A percentile compares a stretch with the other conserved stretches of the same genome.
These are phyloP conservation scores for Panus rudis DNA, from an alignment of 768 basidiomycete genomes.

Conservation along the genomic window DNA sequence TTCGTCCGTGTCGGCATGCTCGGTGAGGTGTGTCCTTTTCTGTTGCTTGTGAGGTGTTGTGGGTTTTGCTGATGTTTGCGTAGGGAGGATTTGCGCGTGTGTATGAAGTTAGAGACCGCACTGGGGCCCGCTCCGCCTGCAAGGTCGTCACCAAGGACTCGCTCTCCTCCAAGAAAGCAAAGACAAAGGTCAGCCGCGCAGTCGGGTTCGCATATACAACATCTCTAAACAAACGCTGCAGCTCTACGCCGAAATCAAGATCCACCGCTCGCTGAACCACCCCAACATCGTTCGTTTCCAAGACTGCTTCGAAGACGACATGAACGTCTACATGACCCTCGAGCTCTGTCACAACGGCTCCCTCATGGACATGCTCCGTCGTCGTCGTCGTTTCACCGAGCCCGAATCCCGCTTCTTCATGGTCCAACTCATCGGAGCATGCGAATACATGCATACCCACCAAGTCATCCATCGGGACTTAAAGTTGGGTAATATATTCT, in stretches of 20 bases:
- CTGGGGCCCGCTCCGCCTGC: conserved; percentile 66
- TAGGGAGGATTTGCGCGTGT: conserved; percentile 94
- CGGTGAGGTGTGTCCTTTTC: conserved; percentile 63
- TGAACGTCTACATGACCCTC: conserved; percentile 96
- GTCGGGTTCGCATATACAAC: too few species aligned
- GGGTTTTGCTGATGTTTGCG: not conserved
- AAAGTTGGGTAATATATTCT: conserved; percentile 92
- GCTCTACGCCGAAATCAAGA: conserved; percentile 99
- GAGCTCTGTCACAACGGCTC: conserved; percentile 89
- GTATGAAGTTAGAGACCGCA: conserved; percentile 80
- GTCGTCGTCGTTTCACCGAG: conserved; percentile 82
- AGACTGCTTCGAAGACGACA: conserved; percentile 92
- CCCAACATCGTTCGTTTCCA: conserved; percentile 90
- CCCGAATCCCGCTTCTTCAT: conserved; percentile 90
- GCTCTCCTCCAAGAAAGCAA: conserved; percentile 92
- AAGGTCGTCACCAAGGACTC: conserved; percentile 94
- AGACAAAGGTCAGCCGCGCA: conserved; percentile 72
- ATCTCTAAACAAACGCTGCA: conserved; percentile 30
- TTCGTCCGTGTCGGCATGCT: conserved; percentile 76
- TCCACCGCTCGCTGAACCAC: conserved; percentile 85
- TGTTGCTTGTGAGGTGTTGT: not conserved
- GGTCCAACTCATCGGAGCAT: conserved; percentile 91
- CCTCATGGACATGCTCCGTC: conserved; percentile 85
- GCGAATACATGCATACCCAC: conserved; percentile 94
- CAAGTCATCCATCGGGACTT: conserved; percentile 98